Percentiles rank a stretch among this genome's conserved stretches.
phyloP scores from a whole-genome alignment of 2,329 filamentous ascomycete species.

The Venturia aucupariae region DNA sequence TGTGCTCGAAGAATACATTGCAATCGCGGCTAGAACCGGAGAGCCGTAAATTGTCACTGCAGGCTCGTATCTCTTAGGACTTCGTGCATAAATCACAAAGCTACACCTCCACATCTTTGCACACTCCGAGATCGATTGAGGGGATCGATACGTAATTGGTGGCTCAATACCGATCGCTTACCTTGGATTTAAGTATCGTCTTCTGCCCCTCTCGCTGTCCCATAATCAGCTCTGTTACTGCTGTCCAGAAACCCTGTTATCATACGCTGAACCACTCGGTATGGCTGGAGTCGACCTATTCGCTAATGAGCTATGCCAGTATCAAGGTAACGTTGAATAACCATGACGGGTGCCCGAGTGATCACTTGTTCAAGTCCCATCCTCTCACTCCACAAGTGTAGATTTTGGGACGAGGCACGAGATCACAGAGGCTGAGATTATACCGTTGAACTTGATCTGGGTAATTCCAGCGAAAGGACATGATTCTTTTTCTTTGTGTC shows the following conservation, averaged over 20 bases:
- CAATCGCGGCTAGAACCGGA: background rate
- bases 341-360: constrained; percentile 33
- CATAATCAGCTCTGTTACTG: background rate
- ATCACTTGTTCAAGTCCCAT: constrained; percentile 9
- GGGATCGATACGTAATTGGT: background rate
- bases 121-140: background rate
- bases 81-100: background rate
- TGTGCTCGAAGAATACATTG: too few relatives aligned
- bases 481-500: constrained; percentile 18
- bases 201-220: background rate
- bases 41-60: background rate
- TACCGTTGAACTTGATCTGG: constrained; percentile 15
- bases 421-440: constrained; percentile 13
- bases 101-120: background rate
- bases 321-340: constrained; percentile 36
- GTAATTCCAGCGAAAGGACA: constrained; percentile 15
- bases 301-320: constrained; percentile 29
- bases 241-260: background rate
- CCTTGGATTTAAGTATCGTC: background rate
- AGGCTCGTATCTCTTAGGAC: background rate
- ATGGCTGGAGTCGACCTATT: constrained; percentile 1
- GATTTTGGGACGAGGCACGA: constrained; percentile 10
- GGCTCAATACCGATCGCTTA: background rate
- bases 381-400: constrained; percentile 16
- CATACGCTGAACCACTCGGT: background rate